phyloP scores from a whole-genome alignment of 805 yeast genomes.

The Yamadazyma scolyti region DNA sequence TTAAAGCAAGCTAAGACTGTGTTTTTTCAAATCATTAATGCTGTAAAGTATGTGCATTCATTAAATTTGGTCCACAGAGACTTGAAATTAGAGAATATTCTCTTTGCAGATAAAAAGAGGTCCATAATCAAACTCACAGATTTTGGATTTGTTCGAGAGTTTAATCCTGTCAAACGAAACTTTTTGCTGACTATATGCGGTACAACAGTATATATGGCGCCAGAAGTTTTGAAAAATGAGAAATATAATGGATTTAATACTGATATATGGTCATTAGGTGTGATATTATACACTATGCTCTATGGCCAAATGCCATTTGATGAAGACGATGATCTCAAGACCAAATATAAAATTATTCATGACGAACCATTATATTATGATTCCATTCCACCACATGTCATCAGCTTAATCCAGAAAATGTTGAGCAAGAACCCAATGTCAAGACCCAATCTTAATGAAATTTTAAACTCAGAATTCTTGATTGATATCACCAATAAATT shows the following conservation, averaged over 20 bases:
- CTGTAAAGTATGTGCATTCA: constrained; percentile 71
- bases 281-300: constrained; percentile 78
- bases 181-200: constrained; percentile 86
- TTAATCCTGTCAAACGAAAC: constrained; percentile 37
- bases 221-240: constrained; percentile 69
- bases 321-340: constrained; percentile 68
- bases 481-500: constrained; percentile 28
- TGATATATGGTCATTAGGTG: constrained; percentile 92
- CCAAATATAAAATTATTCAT: constrained; percentile 56
- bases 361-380: constrained; percentile 58
- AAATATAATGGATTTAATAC: constrained; percentile 76
- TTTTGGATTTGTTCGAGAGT: constrained; percentile 91
- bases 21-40: constrained; percentile 65
- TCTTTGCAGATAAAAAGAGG: constrained; percentile 50
- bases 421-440: constrained; percentile 61
- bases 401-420: constrained; percentile 48
- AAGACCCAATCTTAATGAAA: constrained; percentile 50
- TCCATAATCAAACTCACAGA: constrained; percentile 76
- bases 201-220: constrained; percentile 95
- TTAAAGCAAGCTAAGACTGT: constrained; percentile 47
- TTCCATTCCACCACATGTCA: constrained; percentile 46
- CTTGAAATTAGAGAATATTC: constrained; percentile 74
- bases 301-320: constrained; percentile 91
- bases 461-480: constrained; percentile 32
- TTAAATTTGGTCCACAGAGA: constrained; percentile 82